Evolutionary conservation across 441 rosid species (phyloP), one percentile per base, ranked within the genome.

Genomic region (Flueggea neowawraea): DNA sequence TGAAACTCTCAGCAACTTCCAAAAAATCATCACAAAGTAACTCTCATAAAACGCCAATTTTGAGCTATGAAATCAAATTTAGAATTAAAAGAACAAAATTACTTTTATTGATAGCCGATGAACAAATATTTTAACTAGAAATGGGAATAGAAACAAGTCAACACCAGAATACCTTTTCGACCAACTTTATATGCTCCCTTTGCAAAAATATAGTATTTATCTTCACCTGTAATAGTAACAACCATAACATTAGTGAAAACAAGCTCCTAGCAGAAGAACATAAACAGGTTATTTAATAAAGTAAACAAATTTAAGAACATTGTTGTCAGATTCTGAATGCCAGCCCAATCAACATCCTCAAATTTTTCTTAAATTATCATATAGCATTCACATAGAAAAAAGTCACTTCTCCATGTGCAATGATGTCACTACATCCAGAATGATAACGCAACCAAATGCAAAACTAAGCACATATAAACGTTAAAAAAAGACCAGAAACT

Each of bases 131-230:
- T 36, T 3, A 32, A 22, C 12, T 12, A 43, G 28, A 52, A 16
- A 62, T 1, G 5, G 6, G 47, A 5, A n/a, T 33, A 33, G 11
- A 33, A 15, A 0, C 28, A 31, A 17, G 0, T 1, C 2, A 5
- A 5, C 6, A 7, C 12, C n/a, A 47, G 16, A 12, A 22, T 69
- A 90, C 97, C 98, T 84, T 83, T 93, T 16, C 98, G 84, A 58
- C 98, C 98, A 64, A 93, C 90, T 76, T 77, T 81, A 77, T 78
- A 88, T 6, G 70, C 73, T 45, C 96, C 98, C 66, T 78, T 84
- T 32, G 70, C 54, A 73, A 86, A 90, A 50, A 93, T 82, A 56
- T 73, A 90, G 79, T 88, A 86, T 63, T 75, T 88, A 12, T 82
- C 90, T 79, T 88, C 96, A 65, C 87, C 98, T 90, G 89, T 61